A percentile compares a stretch with the other conserved stretches of the same genome.
Evolutionary conservation across 2,329 filamentous ascomycete genomes (phyloP).

Genomic region (Diplodia intermedia): DNA sequence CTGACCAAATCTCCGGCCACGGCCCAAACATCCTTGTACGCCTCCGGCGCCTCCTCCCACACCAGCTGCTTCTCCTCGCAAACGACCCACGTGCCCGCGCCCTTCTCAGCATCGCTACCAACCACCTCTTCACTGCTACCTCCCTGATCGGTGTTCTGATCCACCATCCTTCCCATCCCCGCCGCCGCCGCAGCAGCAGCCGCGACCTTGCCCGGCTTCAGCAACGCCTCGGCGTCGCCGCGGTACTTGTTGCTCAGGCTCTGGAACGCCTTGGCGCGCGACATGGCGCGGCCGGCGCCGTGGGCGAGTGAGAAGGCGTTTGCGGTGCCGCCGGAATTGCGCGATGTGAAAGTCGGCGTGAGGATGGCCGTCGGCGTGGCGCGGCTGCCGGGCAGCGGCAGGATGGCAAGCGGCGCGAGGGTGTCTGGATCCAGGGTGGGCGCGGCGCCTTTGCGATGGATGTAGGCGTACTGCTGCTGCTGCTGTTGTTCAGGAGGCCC

Average conservation of each 20-base stretch:
- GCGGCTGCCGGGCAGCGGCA: slow-evolving; percentile 49
- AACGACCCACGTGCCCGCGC: slow-evolving; percentile 46
- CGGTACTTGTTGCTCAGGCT: slow-evolving; percentile 46
- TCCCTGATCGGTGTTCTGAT: no score
- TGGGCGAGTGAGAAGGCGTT: slow-evolving; percentile 50
- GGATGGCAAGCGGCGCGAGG: slow-evolving; percentile 39
- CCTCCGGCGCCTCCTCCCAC: slow-evolving; percentile 50
- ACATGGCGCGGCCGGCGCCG: slow-evolving; percentile 49
- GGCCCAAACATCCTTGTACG: slow-evolving; percentile 48
- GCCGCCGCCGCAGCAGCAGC: neutral
- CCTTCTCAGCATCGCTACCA: slow-evolving; percentile 30
- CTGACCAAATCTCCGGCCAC: slow-evolving; percentile 47
- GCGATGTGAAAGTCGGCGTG: slow-evolving; percentile 41
- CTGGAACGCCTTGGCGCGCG: slow-evolving; percentile 45
- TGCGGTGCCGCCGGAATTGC: slow-evolving; percentile 40
- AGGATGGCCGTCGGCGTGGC: slow-evolving; percentile 50
- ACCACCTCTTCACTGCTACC: neutral
- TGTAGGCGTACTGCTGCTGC: slow-evolving; percentile 38
- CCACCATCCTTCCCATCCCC: neutral
- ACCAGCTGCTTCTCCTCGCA: slow-evolving; percentile 49
- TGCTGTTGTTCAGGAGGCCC: neutral
- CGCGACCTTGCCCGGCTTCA: slow-evolving; percentile 37
- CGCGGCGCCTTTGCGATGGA: slow-evolving; percentile 51
- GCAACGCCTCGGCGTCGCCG: slow-evolving; percentile 38
- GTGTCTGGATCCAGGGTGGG: slow-evolving; percentile 41